phyloP scores from a whole-genome alignment of 176 grass and related monocot species.

The Triticum aestivum region DNA sequence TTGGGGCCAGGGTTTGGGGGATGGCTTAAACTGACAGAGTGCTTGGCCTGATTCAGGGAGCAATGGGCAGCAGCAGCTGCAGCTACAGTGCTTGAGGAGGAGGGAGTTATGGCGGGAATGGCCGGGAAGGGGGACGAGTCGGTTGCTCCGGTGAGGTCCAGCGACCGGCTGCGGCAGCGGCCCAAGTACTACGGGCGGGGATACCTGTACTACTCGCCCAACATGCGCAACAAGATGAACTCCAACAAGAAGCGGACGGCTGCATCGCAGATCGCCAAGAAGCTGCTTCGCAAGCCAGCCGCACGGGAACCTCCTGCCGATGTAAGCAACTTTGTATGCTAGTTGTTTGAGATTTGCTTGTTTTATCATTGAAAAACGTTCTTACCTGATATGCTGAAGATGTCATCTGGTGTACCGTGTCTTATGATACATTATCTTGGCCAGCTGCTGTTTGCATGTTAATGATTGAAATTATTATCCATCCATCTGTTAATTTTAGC shows the following conservation, averaged over 20 bases:
- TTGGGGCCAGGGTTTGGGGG: slow-evolving; percentile 53
- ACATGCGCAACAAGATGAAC: slow-evolving; percentile 85
- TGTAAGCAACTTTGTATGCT: slow-evolving; percentile 52
- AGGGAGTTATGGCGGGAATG: slow-evolving; percentile 38
- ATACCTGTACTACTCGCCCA: slow-evolving; percentile 68
- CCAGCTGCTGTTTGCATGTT: slow-evolving; percentile 1
- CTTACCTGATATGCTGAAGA: not conserved
- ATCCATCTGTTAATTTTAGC: not conserved
- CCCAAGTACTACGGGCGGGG: slow-evolving; percentile 62
- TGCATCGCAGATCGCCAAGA: slow-evolving; percentile 92
- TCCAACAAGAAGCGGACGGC: slow-evolving; percentile 88
- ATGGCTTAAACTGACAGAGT: slow-evolving; percentile 11
- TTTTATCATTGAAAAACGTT: not conserved
- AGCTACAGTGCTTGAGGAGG: slow-evolving; percentile 3
- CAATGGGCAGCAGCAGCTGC: not conserved
- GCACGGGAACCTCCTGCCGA: slow-evolving; percentile 50
- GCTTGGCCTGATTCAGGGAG: slow-evolving; percentile 29
- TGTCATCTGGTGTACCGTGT: slow-evolving; percentile 1
- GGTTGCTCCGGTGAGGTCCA: slow-evolving; percentile 61
- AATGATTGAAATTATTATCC: not conserved
- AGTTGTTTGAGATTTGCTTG: not conserved
- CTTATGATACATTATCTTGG: not conserved
- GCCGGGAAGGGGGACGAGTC: slow-evolving; percentile 33
- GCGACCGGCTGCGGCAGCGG: slow-evolving; percentile 67
- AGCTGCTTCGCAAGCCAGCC: slow-evolving; percentile 65